These are phyloP conservation scores for Geosmithia putterillii DNA, from an alignment of 2,329 filamentous ascomycete genomes.

Conservation along the genomic window DNA sequence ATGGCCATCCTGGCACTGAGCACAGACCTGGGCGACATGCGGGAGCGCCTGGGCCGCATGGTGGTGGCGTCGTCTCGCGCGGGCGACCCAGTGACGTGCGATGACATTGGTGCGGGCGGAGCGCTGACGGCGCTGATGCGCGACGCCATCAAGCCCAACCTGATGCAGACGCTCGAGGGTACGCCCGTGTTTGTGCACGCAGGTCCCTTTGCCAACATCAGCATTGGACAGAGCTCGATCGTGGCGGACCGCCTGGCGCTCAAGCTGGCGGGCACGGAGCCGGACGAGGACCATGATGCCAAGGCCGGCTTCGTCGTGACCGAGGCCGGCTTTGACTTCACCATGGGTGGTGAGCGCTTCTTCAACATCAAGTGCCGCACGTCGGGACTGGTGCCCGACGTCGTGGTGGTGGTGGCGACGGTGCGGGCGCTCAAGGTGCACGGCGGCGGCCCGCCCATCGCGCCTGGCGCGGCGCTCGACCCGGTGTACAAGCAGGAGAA, in stretches of 20 bases:
- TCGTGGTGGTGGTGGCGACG: conserved; percentile 89
- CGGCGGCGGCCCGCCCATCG: conserved; percentile 88
- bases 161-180: conserved; percentile 96
- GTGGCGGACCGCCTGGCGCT: conserved; percentile 90
- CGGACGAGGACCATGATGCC: conserved; percentile 69
- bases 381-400: conserved; percentile 83
- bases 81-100: conserved; percentile 88
- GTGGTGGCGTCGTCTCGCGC: conserved; percentile 77
- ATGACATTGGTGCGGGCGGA: conserved; percentile 87
- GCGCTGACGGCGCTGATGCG: conserved; percentile 92
- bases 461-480: conserved; percentile 72
- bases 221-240: conserved; percentile 91
- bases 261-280: conserved; percentile 90
- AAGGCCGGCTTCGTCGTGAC: conserved; percentile 92
- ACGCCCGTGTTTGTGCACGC: conserved; percentile 97
- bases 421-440: conserved; percentile 95
- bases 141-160: conserved; percentile 96
- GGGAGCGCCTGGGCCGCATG: conserved; percentile 89
- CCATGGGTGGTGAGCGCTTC: conserved; percentile 98
- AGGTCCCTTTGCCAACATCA: conserved; percentile 96
- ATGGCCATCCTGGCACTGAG: conserved; percentile 97
- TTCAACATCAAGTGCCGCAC: conserved; percentile 99
- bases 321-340: conserved; percentile 97
- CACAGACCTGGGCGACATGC: conserved; percentile 77
- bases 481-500: conserved; percentile 91